A percentile compares a stretch with the other conserved stretches of the same genome.
Evolutionary conservation across 1,284 basidiomycete genomes (phyloP).

Genomic region (Mycosarcoma mackinlayi): DNA sequence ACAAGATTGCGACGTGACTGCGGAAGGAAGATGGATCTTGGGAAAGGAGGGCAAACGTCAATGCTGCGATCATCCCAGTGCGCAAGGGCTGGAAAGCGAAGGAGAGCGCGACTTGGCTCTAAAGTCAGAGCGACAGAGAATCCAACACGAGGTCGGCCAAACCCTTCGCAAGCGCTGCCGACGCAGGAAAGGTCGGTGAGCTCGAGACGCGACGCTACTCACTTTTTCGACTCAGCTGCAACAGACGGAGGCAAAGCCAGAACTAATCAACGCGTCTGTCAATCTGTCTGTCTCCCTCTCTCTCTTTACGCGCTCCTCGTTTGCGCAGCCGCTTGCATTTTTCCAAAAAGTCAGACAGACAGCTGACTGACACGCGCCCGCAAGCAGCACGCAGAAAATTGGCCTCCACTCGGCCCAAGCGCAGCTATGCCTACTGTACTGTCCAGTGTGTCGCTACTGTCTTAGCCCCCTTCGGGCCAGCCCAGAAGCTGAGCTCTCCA

Average conservation of each 20-base stretch:
- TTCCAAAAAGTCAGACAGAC: neutral
- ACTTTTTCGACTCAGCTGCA: constrained; percentile 1
- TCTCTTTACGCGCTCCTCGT: neutral
- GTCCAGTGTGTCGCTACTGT: no score
- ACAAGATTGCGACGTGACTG: neutral
- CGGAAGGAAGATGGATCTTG: neutral
- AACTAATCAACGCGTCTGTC: constrained; percentile 13
- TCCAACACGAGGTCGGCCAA: constrained; percentile 2
- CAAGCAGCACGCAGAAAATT: neutral
- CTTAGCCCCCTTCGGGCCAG: no score
- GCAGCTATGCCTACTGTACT: neutral
- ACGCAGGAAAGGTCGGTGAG: neutral
- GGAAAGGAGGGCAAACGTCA: neutral
- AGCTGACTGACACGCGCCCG: neutral
- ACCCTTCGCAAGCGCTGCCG: neutral
- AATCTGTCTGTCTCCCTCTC: no score
- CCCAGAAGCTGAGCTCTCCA: no score
- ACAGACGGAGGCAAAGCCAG: neutral
- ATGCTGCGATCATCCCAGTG: neutral
- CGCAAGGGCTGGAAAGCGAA: neutral
- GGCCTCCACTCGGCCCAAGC: constrained; percentile 13
- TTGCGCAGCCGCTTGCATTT: neutral
- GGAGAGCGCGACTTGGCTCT: no score
- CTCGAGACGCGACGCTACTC: constrained; percentile 6
- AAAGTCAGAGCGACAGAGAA: neutral